Evolutionary conservation across 257 asterid species (phyloP).

Genomic region (Leonotis leonurus): DNA sequence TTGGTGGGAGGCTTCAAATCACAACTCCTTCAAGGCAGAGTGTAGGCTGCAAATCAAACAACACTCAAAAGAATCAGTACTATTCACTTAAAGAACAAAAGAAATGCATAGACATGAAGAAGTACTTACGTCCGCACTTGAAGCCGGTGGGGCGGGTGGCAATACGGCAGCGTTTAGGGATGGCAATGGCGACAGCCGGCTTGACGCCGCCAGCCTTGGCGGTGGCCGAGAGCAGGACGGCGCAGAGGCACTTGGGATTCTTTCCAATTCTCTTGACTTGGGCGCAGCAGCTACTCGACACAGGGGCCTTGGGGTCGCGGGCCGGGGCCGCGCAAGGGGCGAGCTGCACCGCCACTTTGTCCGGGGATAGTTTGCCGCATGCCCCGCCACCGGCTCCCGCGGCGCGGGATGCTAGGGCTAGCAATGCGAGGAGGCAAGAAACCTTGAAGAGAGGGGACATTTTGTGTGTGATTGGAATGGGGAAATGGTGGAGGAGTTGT

Average conservation of each 20-base stretch:
- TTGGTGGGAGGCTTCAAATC: background rate
- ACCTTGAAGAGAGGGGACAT: slow-evolving; percentile 10
- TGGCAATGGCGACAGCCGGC: slow-evolving; percentile 22
- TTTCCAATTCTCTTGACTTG: slow-evolving; percentile 31
- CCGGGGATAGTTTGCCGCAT: slow-evolving; percentile 21
- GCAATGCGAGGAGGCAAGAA: slow-evolving; percentile 1
- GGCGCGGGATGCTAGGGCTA: slow-evolving; percentile 2
- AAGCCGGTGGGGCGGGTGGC: slow-evolving; percentile 29
- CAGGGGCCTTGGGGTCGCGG: slow-evolving; percentile 19
- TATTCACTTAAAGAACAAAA: background rate
- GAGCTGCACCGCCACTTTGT: slow-evolving; percentile 31
- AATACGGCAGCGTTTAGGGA: slow-evolving; percentile 32
- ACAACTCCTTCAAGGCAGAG: slow-evolving; percentile 11
- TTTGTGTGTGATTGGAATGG: background rate
- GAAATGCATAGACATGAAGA: background rate
- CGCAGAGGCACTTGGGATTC: slow-evolving; percentile 40
- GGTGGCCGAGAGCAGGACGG: slow-evolving; percentile 26
- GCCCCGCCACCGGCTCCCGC: slow-evolving; percentile 15
- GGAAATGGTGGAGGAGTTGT: background rate
- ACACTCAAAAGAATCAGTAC: background rate
- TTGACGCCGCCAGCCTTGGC: slow-evolving; percentile 30
- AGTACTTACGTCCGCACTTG: slow-evolving; percentile 32
- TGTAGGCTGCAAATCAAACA: slow-evolving; percentile 18
- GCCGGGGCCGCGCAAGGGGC: slow-evolving; percentile 33
- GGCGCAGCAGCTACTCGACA: slow-evolving; percentile 30